These are phyloP conservation scores for Lagerstroemia speciosa DNA, from an alignment of 345 rosid species.

Conservation along the genomic window DNA sequence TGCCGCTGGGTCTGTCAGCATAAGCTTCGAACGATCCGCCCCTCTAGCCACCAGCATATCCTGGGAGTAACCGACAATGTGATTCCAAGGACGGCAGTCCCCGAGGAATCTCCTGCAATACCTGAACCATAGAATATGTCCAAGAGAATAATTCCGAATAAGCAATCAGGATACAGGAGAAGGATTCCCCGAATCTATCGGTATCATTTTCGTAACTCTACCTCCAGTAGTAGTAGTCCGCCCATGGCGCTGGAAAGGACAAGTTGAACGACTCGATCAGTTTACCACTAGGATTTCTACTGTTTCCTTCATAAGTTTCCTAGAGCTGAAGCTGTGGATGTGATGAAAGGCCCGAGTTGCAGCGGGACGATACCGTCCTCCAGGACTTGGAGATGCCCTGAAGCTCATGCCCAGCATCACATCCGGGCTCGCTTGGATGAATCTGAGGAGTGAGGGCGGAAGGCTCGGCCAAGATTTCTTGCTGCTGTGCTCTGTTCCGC, in stretches of 20 bases:
- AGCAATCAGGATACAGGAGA: background rate
- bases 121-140: no score
- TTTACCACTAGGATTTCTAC: background rate
- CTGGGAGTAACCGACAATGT: conserved; percentile 10
- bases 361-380: conserved; percentile 4
- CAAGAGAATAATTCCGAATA: background rate
- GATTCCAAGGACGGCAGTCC: background rate
- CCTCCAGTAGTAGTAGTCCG: background rate
- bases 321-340: conserved; percentile 16
- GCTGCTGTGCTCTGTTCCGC: background rate
- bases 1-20: background rate
- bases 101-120: background rate
- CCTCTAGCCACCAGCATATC: conserved; percentile 5
- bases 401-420: conserved; percentile 6
- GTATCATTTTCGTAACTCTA: background rate
- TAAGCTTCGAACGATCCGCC: no score
- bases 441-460: conserved; percentile 13
- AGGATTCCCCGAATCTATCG: background rate
- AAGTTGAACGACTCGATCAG: background rate
- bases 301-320: background rate
- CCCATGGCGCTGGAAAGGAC: background rate
- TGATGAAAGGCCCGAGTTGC: background rate
- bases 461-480: conserved; percentile 16
- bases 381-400: conserved; percentile 20
- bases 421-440: conserved; percentile 6